A percentile compares a stretch with the other conserved stretches of the same genome.
phyloP scores from a whole-genome alignment of 805 yeast genomes.

The Candida tallmaniae region DNA sequence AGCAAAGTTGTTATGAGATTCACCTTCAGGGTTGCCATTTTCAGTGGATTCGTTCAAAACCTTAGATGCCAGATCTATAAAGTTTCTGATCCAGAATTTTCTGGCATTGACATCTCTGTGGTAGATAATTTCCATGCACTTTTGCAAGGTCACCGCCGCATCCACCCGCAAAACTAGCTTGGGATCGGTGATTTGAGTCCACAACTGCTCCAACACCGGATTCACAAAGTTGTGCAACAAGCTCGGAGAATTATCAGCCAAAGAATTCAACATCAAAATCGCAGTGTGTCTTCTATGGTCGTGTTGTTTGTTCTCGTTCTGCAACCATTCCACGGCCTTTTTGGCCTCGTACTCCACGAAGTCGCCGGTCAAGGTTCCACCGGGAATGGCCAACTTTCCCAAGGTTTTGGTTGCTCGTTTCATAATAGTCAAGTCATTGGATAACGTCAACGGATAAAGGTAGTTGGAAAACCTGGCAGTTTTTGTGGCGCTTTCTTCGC shows the following conservation, averaged over 20 bases:
- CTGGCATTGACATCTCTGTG: slow-evolving; percentile 70
- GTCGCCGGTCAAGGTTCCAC: slow-evolving; percentile 85
- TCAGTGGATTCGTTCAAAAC: slow-evolving; percentile 42
- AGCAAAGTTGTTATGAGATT: background rate
- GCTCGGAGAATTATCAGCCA: slow-evolving; percentile 86
- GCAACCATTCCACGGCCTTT: slow-evolving; percentile 85
- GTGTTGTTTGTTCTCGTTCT: slow-evolving; percentile 67
- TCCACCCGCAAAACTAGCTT: slow-evolving; percentile 73
- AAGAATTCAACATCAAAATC: slow-evolving; percentile 70
- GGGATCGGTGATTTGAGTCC: slow-evolving; percentile 83
- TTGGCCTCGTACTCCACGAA: slow-evolving; percentile 91
- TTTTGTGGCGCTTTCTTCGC: slow-evolving; percentile 80
- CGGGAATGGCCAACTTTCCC: slow-evolving; percentile 86
- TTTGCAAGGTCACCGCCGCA: slow-evolving; percentile 75
- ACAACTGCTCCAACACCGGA: slow-evolving; percentile 73
- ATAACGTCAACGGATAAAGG: slow-evolving; percentile 71
- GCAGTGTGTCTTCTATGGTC: slow-evolving; percentile 91
- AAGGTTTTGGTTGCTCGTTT: slow-evolving; percentile 79
- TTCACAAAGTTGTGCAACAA: slow-evolving; percentile 72
- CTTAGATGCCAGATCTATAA: slow-evolving; percentile 63
- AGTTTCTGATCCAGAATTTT: slow-evolving; percentile 67
- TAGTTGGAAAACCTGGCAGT: slow-evolving; percentile 91
- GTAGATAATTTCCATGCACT: slow-evolving; percentile 73
- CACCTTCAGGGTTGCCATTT: background rate
- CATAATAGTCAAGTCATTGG: slow-evolving; percentile 82